These are phyloP conservation scores for Physocladia obscura DNA, from an alignment of 192 early-diverging fungal genomes.

Conservation along the genomic window DNA sequence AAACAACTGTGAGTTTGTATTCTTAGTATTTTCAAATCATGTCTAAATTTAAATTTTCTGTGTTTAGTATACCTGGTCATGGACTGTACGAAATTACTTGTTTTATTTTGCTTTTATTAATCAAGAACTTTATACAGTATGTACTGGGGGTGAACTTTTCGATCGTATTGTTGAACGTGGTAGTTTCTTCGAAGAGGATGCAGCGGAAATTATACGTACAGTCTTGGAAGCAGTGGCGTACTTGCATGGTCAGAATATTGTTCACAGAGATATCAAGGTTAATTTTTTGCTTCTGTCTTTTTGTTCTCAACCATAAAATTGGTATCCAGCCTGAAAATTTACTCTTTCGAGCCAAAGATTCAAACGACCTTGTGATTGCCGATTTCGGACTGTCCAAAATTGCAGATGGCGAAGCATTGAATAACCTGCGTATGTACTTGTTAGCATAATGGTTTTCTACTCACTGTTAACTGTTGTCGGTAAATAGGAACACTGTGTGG, in stretches of 20 bases:
- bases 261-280: constrained; percentile 64
- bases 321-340: constrained; percentile 88
- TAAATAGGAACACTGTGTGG: neutral
- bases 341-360: constrained; percentile 28
- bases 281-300: neutral
- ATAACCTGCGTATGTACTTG: constrained; percentile 27
- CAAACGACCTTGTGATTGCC: constrained; percentile 47
- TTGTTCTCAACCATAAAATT: neutral
- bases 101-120: neutral
- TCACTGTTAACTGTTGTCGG: constrained; percentile 22
- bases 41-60: too few species aligned
- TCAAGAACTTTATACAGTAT: constrained; percentile 5
- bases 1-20: constrained; percentile 44
- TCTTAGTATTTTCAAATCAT: neutral
- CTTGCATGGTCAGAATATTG: constrained; percentile 82
- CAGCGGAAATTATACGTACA: constrained; percentile 69
- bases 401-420: constrained; percentile 26
- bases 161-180: constrained; percentile 70
- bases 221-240: constrained; percentile 78
- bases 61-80: constrained; percentile 48
- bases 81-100: constrained; percentile 26
- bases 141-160: constrained; percentile 81
- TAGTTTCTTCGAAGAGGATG: constrained; percentile 68
- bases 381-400: constrained; percentile 76
- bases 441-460: constrained; percentile 20